Conservation (phyloP, 345 rosid genomes). For the Ceriops tagal region DNA sequence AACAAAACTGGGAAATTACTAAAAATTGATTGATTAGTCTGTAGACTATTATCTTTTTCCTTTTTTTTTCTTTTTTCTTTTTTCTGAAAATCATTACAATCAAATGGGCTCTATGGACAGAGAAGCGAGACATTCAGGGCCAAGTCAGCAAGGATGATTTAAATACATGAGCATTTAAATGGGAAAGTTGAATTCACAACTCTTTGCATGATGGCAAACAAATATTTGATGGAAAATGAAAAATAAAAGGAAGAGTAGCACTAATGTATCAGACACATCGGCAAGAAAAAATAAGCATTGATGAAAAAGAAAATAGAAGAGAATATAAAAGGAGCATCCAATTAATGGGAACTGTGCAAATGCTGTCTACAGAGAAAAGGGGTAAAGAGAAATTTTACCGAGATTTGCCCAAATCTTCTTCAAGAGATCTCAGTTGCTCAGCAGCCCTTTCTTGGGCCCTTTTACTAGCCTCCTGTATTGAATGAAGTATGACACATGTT, state of each 20-base stretch:
- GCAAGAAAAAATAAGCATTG: neutral
- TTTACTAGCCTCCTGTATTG: constrained; percentile 69
- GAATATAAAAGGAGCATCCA: neutral
- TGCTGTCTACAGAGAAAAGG: neutral
- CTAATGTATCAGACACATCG: neutral
- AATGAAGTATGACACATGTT: constrained; percentile 15
- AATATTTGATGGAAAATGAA: neutral
- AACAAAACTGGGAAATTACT: no score
- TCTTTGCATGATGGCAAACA: no score
- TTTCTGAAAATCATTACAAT: no score
- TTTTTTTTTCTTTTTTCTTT: no score
- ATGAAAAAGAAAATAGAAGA: neutral
- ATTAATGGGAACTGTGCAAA: no score
- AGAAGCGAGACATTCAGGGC: no score
- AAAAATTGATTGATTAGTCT: no score
- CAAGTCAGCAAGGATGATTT: no score
- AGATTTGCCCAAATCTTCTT: constrained; percentile 69
- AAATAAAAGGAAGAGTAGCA: neutral
- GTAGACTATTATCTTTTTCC: no score
- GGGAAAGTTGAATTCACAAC: no score
- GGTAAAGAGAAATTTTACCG: constrained; percentile 39
- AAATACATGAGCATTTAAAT: no score
- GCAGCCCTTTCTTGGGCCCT: constrained; percentile 70
- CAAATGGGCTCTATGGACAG: no score
- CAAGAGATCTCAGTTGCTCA: constrained; percentile 63